Percentiles rank a stretch among this genome's conserved stretches.
These are phyloP conservation scores for Fraxinus nigra DNA, from an alignment of 305 asterid genomes.

Conservation along the genomic window DNA sequence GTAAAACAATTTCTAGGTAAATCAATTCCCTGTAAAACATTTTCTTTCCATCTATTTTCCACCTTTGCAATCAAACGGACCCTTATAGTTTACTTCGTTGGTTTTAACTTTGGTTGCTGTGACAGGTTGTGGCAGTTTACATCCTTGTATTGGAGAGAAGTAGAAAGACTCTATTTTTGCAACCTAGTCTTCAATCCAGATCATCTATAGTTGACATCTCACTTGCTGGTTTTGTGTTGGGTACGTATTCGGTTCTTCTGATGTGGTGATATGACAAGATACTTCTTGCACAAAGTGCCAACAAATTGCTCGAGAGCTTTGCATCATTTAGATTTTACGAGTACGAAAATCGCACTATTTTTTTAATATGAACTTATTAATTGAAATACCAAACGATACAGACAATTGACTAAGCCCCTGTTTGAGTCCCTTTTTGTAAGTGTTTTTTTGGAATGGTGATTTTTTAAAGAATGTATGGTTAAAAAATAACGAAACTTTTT, in stretches of 20 bases:
- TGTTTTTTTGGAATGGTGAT: not conserved
- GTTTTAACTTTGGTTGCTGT: slow-evolving; percentile 10
- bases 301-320: not conserved
- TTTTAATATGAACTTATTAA: not conserved
- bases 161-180: slow-evolving; percentile 25
- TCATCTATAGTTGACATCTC: slow-evolving; percentile 44
- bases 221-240: slow-evolving; percentile 77
- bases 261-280: not conserved
- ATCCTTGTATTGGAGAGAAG: slow-evolving; percentile 55
- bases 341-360: not conserved
- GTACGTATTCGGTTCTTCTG: slow-evolving; percentile 40
- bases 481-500: not conserved
- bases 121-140: slow-evolving; percentile 69
- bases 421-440: not conserved
- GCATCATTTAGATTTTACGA: not conserved
- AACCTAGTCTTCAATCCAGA: slow-evolving; percentile 29
- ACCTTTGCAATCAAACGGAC: too few relatives aligned
- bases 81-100: not conserved
- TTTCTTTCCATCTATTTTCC: too few relatives aligned
- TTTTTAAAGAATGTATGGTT: too few relatives aligned
- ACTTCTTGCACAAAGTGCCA: not conserved
- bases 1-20: too few relatives aligned
- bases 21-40: too few relatives aligned
- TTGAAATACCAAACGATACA: not conserved
- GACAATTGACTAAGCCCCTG: not conserved